Conservation (phyloP, 352 stramenopile genomes). For the Thalassiosira livingstoniorum region DNA sequence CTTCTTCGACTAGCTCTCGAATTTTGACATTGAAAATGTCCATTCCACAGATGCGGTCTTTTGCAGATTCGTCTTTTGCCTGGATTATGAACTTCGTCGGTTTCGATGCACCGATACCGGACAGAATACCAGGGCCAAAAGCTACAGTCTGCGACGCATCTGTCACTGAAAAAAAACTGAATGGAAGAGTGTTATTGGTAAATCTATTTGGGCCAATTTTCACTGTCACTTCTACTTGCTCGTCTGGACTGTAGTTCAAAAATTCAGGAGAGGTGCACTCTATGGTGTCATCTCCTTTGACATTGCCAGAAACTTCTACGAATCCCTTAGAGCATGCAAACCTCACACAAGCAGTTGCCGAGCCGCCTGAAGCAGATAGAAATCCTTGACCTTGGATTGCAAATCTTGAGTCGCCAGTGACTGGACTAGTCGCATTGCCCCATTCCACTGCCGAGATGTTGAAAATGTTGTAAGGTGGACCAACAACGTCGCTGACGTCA, state of each 20-base stretch:
- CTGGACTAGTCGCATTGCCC: constrained; percentile 87
- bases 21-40: constrained; percentile 92
- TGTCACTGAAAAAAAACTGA: constrained; percentile 95
- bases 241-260: constrained; percentile 90
- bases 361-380: constrained; percentile 71
- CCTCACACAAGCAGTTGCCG: constrained; percentile 86
- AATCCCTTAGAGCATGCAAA: constrained; percentile 94
- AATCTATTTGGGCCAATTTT: constrained; percentile 91
- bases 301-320: constrained; percentile 90
- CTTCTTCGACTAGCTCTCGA: constrained; percentile 37
- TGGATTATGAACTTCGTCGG: constrained; percentile 93
- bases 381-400: constrained; percentile 94
- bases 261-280: constrained; percentile 93
- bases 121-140: constrained; percentile 93
- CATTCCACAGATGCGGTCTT: constrained; percentile 91
- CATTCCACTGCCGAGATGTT: constrained; percentile 87
- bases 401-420: constrained; percentile 92
- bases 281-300: constrained; percentile 89
- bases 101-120: constrained; percentile 84
- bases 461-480: constrained; percentile 94
- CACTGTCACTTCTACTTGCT: constrained; percentile 88
- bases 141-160: constrained; percentile 90
- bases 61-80: constrained; percentile 89
- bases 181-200: constrained; percentile 93
- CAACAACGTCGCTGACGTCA: constrained; percentile 94